These are phyloP conservation scores for Ogataea thermomethanolica DNA, from an alignment of 805 yeast genomes.

Conservation along the genomic window DNA sequence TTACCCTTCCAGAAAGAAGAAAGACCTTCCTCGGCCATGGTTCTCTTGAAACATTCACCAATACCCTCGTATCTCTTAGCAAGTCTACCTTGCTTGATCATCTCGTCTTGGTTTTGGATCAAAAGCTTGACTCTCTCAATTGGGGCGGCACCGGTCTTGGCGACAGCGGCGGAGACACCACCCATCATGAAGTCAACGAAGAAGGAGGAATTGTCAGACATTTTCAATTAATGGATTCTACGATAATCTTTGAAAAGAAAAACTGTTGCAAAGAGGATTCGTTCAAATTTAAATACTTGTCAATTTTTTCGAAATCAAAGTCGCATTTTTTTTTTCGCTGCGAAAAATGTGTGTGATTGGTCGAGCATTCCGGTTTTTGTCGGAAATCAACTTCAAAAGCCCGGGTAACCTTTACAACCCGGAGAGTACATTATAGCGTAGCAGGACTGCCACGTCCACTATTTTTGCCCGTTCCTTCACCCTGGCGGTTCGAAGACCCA, in stretches of 20 bases:
- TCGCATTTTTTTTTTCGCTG: conserved; percentile 15
- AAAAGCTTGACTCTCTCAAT: conserved; percentile 95
- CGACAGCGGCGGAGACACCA: conserved; percentile 98
- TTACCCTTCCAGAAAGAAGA: conserved; percentile 98
- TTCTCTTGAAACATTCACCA: conserved; percentile 89
- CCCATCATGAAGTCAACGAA: conserved; percentile 84
- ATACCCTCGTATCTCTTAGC: conserved; percentile 86
- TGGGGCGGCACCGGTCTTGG: conserved; percentile 97
- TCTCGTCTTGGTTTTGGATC: conserved; percentile 97
- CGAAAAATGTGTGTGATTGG: conserved; percentile 15
- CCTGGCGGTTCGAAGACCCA: too few species aligned
- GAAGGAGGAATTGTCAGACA: conserved; percentile 45
- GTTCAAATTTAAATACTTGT: conserved; percentile 21
- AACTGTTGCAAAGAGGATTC: conserved; percentile 14
- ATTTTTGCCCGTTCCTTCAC: too few species aligned
- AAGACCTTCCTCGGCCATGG: conserved; percentile 90
- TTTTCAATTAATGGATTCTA: conserved; percentile 20
- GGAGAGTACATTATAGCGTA: too few species aligned
- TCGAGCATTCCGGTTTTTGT: conserved; percentile 7
- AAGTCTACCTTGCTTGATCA: conserved; percentile 96
- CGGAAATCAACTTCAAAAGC: conserved; percentile 6
- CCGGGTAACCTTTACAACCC: conserved; percentile 3
- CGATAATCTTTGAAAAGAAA: conserved; percentile 14
- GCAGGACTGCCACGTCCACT: too few species aligned
- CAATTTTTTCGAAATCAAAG: conserved; percentile 19